Evolutionary conservation across 2,329 filamentous ascomycete species (phyloP).

Genomic region (Fusarium graminum): DNA sequence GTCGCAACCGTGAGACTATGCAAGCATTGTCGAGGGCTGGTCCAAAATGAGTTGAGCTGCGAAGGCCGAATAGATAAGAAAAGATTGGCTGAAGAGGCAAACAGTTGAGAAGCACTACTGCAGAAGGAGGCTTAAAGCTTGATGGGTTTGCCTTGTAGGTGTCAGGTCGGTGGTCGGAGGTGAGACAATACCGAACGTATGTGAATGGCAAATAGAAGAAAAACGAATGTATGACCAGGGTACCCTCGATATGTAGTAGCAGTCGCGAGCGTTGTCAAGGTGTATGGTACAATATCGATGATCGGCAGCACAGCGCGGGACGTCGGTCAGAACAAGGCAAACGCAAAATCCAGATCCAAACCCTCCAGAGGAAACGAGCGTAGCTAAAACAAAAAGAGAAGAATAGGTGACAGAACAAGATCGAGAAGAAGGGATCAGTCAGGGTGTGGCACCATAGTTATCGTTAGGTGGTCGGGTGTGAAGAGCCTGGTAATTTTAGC

Average conservation of each 20-base stretch:
- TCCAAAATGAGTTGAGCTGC: background rate
- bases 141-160: constrained; percentile 21
- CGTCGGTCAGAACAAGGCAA: constrained; percentile 35
- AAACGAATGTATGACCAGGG: constrained; percentile 28
- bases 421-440: constrained; percentile 18
- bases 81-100: constrained; percentile 6
- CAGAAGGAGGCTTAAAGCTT: constrained; percentile 13
- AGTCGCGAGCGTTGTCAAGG: constrained; percentile 10
- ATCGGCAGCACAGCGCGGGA: constrained; percentile 39
- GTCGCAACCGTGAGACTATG: constrained; percentile 17
- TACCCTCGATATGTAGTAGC: constrained; percentile 27
- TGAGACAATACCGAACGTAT: constrained; percentile 35
- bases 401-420: constrained; percentile 17
- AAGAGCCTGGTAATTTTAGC: constrained; percentile 36
- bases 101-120: constrained; percentile 7
- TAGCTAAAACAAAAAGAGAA: constrained; percentile 17
- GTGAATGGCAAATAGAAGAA: constrained; percentile 25
- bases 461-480: constrained; percentile 21
- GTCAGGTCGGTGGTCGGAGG: constrained; percentile 13
- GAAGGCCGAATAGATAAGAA: background rate
- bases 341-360: constrained; percentile 19
- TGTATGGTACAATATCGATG: constrained; percentile 24
- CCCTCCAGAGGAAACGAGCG: constrained; percentile 22
- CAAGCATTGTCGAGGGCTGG: background rate
- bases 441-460: constrained; percentile 40